Percentiles rank a stretch among this genome's conserved stretches.
phyloP scores from a whole-genome alignment of 2,329 filamentous ascomycete genomes.

The Parascedosporium putredinis region DNA sequence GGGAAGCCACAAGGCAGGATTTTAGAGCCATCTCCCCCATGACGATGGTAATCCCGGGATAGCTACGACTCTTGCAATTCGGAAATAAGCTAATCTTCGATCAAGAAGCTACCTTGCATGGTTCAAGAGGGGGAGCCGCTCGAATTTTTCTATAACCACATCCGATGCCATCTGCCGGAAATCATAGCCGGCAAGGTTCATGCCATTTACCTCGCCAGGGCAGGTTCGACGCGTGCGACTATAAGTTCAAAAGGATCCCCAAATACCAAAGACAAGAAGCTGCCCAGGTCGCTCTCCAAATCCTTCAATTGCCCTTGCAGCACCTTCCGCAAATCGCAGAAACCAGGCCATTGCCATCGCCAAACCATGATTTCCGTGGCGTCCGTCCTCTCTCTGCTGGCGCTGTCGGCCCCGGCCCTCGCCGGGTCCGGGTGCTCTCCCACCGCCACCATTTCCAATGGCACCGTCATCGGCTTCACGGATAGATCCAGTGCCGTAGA shows the following conservation, averaged over 20 bases:
- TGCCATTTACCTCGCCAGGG: not conserved
- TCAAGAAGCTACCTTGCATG: no score
- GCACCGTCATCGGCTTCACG: conserved; percentile 33
- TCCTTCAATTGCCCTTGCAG: not conserved
- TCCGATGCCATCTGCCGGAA: not conserved
- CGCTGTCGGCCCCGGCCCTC: not conserved
- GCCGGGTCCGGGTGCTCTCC: not conserved
- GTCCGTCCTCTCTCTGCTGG: not conserved
- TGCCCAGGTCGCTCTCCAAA: not conserved
- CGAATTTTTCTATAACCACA: not conserved
- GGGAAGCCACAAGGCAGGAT: not conserved
- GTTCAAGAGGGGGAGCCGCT: no score
- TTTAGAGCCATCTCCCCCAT: not conserved
- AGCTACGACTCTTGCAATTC: not conserved
- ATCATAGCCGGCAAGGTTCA: not conserved
- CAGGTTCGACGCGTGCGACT: no score
- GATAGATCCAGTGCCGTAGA: conserved; percentile 28
- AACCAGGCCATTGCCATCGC: no score
- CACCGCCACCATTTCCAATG: conserved; percentile 24
- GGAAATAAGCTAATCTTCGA: not conserved
- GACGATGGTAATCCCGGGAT: not conserved
- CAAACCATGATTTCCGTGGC: not conserved
- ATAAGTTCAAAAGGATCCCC: not conserved
- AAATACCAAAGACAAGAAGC: not conserved
- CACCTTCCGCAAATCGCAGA: not conserved